Percentiles rank a stretch among this genome's conserved stretches.
Evolutionary conservation across 306 rosid species (phyloP).

Genomic region (Phaseolus lunatus): DNA sequence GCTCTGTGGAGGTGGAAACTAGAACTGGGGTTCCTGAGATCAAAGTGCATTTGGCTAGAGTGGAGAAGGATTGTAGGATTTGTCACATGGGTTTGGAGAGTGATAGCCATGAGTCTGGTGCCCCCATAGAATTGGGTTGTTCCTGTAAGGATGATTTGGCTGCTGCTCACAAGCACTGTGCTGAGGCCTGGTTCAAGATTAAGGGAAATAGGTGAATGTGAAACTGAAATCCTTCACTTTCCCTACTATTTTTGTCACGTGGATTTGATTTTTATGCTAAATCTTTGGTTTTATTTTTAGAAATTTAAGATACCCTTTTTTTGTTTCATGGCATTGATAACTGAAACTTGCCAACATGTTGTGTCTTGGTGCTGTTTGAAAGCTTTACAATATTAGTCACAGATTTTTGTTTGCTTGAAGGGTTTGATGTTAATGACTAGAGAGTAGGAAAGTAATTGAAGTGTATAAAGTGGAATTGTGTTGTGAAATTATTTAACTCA

Average conservation of each 20-base stretch:
- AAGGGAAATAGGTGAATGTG: slow-evolving; percentile 86
- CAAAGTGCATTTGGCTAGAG: slow-evolving; percentile 81
- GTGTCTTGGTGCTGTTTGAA: background rate
- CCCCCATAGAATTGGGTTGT: slow-evolving; percentile 91
- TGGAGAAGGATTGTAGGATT: slow-evolving; percentile 92
- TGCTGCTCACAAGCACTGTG: slow-evolving; percentile 91
- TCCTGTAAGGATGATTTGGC: slow-evolving; percentile 92
- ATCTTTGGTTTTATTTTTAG: background rate
- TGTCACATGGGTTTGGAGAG: slow-evolving; percentile 98
- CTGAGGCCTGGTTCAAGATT: slow-evolving; percentile 98
- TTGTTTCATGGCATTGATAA: slow-evolving; percentile 38
- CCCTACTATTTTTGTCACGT: slow-evolving; percentile 15
- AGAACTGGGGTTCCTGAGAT: slow-evolving; percentile 70
- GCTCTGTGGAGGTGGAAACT: slow-evolving; percentile 70
- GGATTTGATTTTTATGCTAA: slow-evolving; percentile 19
- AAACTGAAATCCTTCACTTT: slow-evolving; percentile 31
- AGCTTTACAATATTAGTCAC: background rate
- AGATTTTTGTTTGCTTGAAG: slow-evolving; percentile 15
- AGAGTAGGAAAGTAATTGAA: slow-evolving; percentile 12
- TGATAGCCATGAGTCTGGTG: slow-evolving; percentile 86
- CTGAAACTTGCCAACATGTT: slow-evolving; percentile 1
- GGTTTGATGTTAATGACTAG: slow-evolving; percentile 17
- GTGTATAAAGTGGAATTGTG: slow-evolving; percentile 15
- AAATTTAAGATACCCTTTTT: slow-evolving; percentile 31
- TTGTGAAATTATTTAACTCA: slow-evolving; percentile 40